Evolutionary conservation across 1,284 basidiomycete species (phyloP), one percentile per base, ranked within the genome.

Genomic region (Coniophora puteana): DNA sequence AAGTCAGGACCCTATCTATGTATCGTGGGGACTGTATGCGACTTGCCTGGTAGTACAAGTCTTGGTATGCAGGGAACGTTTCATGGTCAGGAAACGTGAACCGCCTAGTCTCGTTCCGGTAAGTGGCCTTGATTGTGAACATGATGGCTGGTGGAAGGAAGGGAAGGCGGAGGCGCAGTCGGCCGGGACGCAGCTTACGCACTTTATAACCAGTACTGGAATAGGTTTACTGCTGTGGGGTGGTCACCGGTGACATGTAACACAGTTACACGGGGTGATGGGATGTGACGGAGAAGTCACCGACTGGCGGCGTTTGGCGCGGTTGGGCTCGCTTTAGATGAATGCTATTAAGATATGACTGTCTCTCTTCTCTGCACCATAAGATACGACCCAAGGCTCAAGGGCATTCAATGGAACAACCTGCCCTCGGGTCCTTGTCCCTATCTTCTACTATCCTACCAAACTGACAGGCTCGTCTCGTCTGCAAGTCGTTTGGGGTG

Each of bases 401-500:
- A 63, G 10, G 46, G 52, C 5, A 55, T 71, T 10, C 26, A 48
- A 7, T 87, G 80, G 82, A 87, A 86, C 50, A 70, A 78, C 16
- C 63, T 66, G 13, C 50, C 64, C 8, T 69, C 75, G 36, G 67
- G 65, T 2, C 72, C 76, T 1, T 79, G 74, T 0, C 66, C 73
- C 0, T 84, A 77, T 49, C 61, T 87, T 18, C 62, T 88, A 0
- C 72, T 86, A 13, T 59, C 55, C 0, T 71, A 72, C 51, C 83
- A 88, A 48, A 54, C 69, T 40, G 73, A 81, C 33, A 75, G 85
- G 26, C 68, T 89, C 1, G 37, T 57, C 11, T 57, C 66, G 13
- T 78, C 79, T 8, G 71, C 74, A 2, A 75, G 83, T 53, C 62
- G 51, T 7, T 84, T 83, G 82, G 25, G n/a, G n/a, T n/a, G n/a